Conservation (phyloP, 345 rosid genomes). For the Melaleuca quinquenervia region DNA sequence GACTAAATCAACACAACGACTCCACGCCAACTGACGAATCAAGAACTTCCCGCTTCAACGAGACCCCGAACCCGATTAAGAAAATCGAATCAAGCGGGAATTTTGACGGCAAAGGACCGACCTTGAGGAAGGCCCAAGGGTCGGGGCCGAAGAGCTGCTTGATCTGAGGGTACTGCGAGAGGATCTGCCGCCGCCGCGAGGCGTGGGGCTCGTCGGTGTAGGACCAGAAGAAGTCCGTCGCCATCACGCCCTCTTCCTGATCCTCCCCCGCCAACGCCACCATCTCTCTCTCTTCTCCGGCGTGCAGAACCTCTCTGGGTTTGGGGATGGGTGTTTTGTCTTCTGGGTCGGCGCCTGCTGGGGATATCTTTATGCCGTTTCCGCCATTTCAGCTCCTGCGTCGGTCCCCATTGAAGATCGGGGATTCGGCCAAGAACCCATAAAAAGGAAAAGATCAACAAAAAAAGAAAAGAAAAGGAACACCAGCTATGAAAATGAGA, state of each 20-base stretch:
- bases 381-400: background rate
- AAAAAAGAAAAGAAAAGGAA: too few species aligned
- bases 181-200: conserved; percentile 70
- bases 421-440: background rate
- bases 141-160: conserved; percentile 85
- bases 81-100: background rate
- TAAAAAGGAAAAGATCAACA: background rate
- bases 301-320: background rate
- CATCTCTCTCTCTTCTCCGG: background rate
- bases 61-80: background rate
- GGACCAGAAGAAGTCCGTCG: conserved; percentile 84
- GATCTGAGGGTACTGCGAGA: conserved; percentile 79
- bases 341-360: background rate
- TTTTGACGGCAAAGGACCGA: background rate
- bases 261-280: background rate
- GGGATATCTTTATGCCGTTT: background rate
- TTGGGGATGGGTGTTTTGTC: background rate
- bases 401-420: background rate
- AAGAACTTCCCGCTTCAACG: background rate
- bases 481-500: background rate
- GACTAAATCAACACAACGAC: background rate
- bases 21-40: background rate
- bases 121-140: conserved; percentile 67
- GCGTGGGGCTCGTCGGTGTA: conserved; percentile 90
- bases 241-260: conserved; percentile 47